A percentile compares a stretch with the other conserved stretches of the same genome.
Evolutionary conservation across 129 eudicot genomes (phyloP).

Genomic region (Glebionis coronaria): DNA sequence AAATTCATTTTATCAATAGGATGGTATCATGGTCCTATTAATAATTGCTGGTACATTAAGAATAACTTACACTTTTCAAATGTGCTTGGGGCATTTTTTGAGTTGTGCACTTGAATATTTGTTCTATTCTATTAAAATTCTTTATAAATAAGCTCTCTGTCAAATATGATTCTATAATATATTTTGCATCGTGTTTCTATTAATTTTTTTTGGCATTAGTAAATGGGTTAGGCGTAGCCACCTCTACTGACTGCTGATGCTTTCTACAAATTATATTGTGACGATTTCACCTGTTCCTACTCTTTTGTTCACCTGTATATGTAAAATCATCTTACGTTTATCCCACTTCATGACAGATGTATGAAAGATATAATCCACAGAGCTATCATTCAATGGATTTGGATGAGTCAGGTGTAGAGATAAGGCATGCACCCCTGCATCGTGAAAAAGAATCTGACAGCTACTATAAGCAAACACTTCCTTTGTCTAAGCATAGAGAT

Average conservation of each 20-base stretch:
- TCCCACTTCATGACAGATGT: slow-evolving; percentile 39
- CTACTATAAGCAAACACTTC: slow-evolving; percentile 32
- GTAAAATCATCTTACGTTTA: slow-evolving; percentile 12
- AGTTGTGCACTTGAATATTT: too few relatives aligned
- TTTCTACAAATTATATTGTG: slow-evolving; percentile 2
- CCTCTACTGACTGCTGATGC: background rate
- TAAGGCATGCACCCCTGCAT: slow-evolving; percentile 37
- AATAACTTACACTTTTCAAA: too few relatives aligned
- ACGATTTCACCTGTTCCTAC: background rate
- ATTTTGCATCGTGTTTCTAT: too few relatives aligned
- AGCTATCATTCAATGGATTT: slow-evolving; percentile 35
- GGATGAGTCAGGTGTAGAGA: slow-evolving; percentile 45
- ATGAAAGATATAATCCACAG: slow-evolving; percentile 41
- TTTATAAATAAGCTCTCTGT: too few relatives aligned
- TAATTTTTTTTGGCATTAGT: too few relatives aligned
- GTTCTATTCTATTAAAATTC: too few relatives aligned
- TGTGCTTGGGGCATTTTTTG: too few relatives aligned
- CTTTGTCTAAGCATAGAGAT: slow-evolving; percentile 33
- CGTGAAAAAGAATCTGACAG: slow-evolving; percentile 35
- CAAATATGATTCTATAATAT: too few relatives aligned
- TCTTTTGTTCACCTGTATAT: slow-evolving; percentile 3
- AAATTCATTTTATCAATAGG: background rate
- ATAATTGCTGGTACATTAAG: too few relatives aligned
- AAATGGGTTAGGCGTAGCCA: too few relatives aligned
- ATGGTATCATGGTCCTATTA: too few relatives aligned